Base-by-base conservation (phyloP, 2,329 filamentous ascomycete species). In the Cordyceps cicadae region DNA sequence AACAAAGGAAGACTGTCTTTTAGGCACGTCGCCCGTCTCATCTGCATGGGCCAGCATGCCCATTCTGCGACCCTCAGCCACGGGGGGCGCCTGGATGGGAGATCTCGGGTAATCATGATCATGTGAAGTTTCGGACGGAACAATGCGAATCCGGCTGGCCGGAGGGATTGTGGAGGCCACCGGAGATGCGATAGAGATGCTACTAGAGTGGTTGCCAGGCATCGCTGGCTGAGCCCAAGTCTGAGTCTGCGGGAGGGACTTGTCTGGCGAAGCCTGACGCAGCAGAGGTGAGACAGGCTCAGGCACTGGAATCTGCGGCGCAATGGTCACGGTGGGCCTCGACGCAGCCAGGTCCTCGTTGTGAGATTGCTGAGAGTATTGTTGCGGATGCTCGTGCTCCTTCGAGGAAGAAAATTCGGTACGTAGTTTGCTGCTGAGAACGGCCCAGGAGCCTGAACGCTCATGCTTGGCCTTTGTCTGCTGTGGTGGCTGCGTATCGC, bases 1-100 rank as follows among this genome's bases (percentile, higher is more conserved):
- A 24, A 79, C 72, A 63, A 86, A 86, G 1, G 81, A 83, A 1
- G 79, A 74, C 12, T 76, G 72, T 37, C 78, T 75, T 45, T 75
- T 71, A 41, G 76, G 72, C n/a, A 65, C 65, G 56, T 69, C 67
- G 52, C 68, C 67, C 17, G 67, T 8, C 6, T 53, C 61, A 12
- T 61, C 60, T 34, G 57, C 61, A 49, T 52, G 63, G 63, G 57
- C 54, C 63, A 56, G 46, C 65, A 59, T 54, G 11, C 39, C 56
- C 17, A 60, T 37, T 14, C 56, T 56, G 39, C 54, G 55, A 11
- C 61, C 53, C 48, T 63, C 51, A 3, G 57, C 50, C 21, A 21
- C 29, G 14, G 34, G 43, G 29, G 63, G 45, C 19, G 54, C n/a
- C 19, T n/a, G 1, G 39, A 8, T n/a, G 14, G 39, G 50, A 21